Conservation (phyloP, 2,329 filamentous ascomycete species). For the Fusarium brachygibbosum region DNA sequence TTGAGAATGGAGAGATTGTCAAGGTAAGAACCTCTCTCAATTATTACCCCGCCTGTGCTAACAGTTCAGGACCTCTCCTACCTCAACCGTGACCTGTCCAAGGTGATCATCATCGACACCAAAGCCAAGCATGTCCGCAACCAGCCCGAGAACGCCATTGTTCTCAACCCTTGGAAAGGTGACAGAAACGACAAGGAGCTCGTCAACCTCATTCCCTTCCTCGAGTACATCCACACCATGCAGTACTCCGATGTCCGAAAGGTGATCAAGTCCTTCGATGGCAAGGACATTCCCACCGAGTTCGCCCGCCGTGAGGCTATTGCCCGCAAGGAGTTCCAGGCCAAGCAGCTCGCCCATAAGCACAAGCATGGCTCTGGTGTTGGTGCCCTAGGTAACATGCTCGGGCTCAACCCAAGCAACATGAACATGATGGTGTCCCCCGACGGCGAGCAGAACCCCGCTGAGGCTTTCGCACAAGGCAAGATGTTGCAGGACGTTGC, state of each 20-base stretch:
- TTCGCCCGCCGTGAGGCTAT: constrained; percentile 90
- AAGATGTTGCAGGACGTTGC: constrained; percentile 98
- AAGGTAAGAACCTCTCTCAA: constrained; percentile 74
- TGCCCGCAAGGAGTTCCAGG: constrained; percentile 86
- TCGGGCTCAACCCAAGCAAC: constrained; percentile 81
- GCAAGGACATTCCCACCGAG: constrained; percentile 88
- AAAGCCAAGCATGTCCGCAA: constrained; percentile 83
- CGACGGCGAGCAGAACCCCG: constrained; percentile 77
- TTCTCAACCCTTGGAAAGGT: constrained; percentile 91
- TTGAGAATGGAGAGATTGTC: constrained; percentile 94
- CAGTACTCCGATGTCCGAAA: constrained; percentile 88
- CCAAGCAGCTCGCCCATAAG: constrained; percentile 78
- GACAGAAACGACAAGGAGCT: constrained; percentile 86
- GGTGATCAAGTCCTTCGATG: constrained; percentile 88
- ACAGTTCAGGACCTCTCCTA: constrained; percentile 86
- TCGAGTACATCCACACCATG: constrained; percentile 97
- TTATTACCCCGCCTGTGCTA: constrained; percentile 18
- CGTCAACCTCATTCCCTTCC: constrained; percentile 91
- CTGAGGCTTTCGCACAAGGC: constrained; percentile 86
- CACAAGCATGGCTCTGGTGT: constrained; percentile 70
- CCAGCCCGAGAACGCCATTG: constrained; percentile 96
- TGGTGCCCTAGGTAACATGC: constrained; percentile 75
- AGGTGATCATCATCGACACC: constrained; percentile 95
- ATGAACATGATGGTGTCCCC: constrained; percentile 71
- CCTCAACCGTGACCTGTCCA: constrained; percentile 94